Evolutionary conservation across 352 stramenopile species (phyloP), one percentile per base, ranked within the genome.

Genomic region (Aphanomyces astaci): DNA sequence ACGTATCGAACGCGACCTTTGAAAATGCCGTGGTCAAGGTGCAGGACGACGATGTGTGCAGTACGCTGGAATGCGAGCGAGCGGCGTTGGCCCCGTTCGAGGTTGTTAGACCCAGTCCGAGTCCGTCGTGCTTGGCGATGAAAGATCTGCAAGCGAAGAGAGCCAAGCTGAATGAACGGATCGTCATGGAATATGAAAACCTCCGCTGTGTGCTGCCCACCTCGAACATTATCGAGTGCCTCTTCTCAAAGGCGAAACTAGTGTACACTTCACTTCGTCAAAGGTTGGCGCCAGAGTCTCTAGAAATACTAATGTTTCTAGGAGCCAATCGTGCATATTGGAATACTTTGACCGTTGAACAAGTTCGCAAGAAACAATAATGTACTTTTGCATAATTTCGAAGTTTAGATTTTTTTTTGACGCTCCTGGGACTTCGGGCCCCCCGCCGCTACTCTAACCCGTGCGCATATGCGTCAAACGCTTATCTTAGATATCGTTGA

Each of bases 211-310:
- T 55, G 10, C 48, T 55, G 13, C 48, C 48, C n/a, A 55, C 48
- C 27, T 55, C 48, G n/a, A 55, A 55, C 27, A 55, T 55, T 31
- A n/a, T 55, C n/a, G 48, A 55, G 48, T n/a, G 48, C 11, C 48
- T 55, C 27, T 55, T 2, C 22, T 55, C 48, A 11, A 55, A 3
- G 48, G 48, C 48, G 27, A 55, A 55, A 1, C 48, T 55, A 24
- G 48, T 55, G 7, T 55, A 24, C 10, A 24, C 48, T 11, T 15
- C n/a, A 24, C 48, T 31, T 11, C 48, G 48, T 31, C 27, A 31
- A n/a, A 31, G n/a, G 0, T 24, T 55, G 48, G 10, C 27, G 10
- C 48, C 48, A 24, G 48, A 31, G n/a, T 24, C n/a, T 55, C 27
- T 55, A 24, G 48, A 55, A 22, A 55, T 55, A 7, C 10, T 55